Evolutionary conservation across 129 eudicot species (phyloP).

Genomic region (Rutidosis leptorrhynchoides): DNA sequence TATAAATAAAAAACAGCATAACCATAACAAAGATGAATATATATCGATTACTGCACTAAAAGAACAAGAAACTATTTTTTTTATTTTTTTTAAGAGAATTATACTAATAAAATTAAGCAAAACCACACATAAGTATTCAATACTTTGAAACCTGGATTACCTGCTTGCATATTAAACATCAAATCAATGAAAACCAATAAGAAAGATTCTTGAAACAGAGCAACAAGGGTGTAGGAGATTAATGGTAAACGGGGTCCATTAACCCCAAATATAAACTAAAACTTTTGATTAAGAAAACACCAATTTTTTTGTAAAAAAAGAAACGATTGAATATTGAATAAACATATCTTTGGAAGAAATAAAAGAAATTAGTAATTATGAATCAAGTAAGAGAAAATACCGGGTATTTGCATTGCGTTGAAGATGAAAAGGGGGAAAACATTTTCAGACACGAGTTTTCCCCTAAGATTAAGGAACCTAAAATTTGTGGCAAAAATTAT

Average conservation of each 20-base stretch:
- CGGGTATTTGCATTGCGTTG: conserved; percentile 12
- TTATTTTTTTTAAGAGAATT: no score
- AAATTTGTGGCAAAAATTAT: conserved; percentile 31
- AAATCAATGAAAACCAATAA: conserved; percentile 1
- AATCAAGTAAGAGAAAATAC: conserved; percentile 32
- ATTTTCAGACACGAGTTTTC: conserved; percentile 29
- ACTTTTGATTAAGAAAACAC: no score
- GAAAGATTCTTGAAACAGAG: conserved; percentile 7
- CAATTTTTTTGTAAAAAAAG: background rate
- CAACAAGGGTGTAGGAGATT: conserved; percentile 20
- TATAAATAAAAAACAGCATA: no score
- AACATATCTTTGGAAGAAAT: no score
- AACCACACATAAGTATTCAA: background rate
- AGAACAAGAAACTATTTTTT: no score
- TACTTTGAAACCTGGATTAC: conserved; percentile 11
- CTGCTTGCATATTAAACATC: conserved; percentile 5
- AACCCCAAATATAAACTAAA: conserved; percentile 1
- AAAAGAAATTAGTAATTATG: no score
- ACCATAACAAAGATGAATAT: background rate
- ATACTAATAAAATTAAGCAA: background rate
- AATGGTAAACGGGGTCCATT: conserved; percentile 27
- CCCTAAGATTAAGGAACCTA: conserved; percentile 21
- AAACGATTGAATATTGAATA: background rate
- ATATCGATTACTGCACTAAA: background rate
- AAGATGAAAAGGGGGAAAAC: conserved; percentile 23